Evolutionary conservation across 495 filamentous ascomycete species (phyloP).

Genomic region (Penicillium paradoxum): DNA sequence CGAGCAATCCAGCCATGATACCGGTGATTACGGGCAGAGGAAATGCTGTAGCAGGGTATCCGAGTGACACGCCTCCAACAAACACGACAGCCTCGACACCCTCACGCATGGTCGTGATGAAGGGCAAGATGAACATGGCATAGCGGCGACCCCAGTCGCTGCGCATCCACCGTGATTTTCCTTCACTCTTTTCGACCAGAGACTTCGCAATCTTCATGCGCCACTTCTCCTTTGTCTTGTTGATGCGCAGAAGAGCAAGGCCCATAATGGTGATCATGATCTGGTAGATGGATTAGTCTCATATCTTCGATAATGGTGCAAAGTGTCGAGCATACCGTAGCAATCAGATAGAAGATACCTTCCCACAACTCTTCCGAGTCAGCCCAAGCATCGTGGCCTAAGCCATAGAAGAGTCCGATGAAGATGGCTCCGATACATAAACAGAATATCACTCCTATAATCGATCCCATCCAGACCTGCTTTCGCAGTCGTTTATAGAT

Average conservation of each 20-base stretch:
- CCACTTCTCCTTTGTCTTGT: slow-evolving; percentile 76
- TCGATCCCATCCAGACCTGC: slow-evolving; percentile 63
- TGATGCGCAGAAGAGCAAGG: slow-evolving; percentile 64
- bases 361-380: slow-evolving; percentile 63
- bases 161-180: background rate
- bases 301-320: background rate
- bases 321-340: slow-evolving; percentile 36
- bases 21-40: slow-evolving; percentile 64
- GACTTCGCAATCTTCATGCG: slow-evolving; percentile 61
- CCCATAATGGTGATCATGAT: slow-evolving; percentile 66
- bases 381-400: slow-evolving; percentile 56
- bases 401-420: slow-evolving; percentile 67
- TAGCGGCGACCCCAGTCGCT: slow-evolving; percentile 44
- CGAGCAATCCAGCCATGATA: slow-evolving; percentile 49
- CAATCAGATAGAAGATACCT: slow-evolving; percentile 61
- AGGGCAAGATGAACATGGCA: slow-evolving; percentile 68
- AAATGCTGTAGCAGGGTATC: slow-evolving; percentile 61
- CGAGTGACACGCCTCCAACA: slow-evolving; percentile 66
- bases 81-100: slow-evolving; percentile 72
- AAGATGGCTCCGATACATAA: slow-evolving; percentile 58
- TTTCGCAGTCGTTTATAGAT: background rate
- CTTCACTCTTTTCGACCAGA: background rate
- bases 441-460: slow-evolving; percentile 55
- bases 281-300: background rate
- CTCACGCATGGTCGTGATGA: slow-evolving; percentile 73